Evolutionary conservation across 2,329 filamentous ascomycete genomes (phyloP).

Genomic region (Cladophialophora psammophila): DNA sequence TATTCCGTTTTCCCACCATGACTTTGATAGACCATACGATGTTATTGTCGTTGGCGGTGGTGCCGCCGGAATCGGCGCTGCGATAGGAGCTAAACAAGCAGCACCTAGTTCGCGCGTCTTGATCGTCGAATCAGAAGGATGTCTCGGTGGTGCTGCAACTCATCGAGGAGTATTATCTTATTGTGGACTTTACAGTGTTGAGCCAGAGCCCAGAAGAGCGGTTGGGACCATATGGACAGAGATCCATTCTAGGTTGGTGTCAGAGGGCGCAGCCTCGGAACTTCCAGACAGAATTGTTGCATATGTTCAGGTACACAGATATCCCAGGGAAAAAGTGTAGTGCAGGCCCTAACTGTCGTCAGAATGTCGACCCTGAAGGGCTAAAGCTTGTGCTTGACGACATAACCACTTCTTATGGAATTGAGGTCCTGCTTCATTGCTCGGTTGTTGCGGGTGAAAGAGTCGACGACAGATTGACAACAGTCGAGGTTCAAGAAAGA

Average conservation of each 20-base stretch:
- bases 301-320: slow-evolving; percentile 20
- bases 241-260: slow-evolving; percentile 20
- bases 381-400: slow-evolving; percentile 27
- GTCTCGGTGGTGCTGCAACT: slow-evolving; percentile 25
- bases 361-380: slow-evolving; percentile 23
- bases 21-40: slow-evolving; percentile 14
- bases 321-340: too few species aligned
- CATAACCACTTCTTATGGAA: slow-evolving; percentile 16
- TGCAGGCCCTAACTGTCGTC: background rate
- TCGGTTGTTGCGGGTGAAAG: slow-evolving; percentile 22
- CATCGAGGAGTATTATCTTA: slow-evolving; percentile 25
- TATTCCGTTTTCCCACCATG: too few species aligned
- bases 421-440: slow-evolving; percentile 27
- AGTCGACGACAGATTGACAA: background rate
- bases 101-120: slow-evolving; percentile 13
- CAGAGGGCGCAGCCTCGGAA: slow-evolving; percentile 10
- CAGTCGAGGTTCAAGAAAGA: slow-evolving; percentile 25
- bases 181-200: slow-evolving; percentile 25
- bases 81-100: slow-evolving; percentile 23
- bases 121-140: slow-evolving; percentile 20
- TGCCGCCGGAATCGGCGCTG: slow-evolving; percentile 23
- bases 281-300: slow-evolving; percentile 23
- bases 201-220: slow-evolving; percentile 18
- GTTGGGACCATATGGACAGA: slow-evolving; percentile 24
- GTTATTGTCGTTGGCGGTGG: slow-evolving; percentile 25